Evolutionary conservation across 2,329 filamentous ascomycete species (phyloP), one percentile per base, ranked within the genome.

Genomic region (Xylariaceae sp.): DNA sequence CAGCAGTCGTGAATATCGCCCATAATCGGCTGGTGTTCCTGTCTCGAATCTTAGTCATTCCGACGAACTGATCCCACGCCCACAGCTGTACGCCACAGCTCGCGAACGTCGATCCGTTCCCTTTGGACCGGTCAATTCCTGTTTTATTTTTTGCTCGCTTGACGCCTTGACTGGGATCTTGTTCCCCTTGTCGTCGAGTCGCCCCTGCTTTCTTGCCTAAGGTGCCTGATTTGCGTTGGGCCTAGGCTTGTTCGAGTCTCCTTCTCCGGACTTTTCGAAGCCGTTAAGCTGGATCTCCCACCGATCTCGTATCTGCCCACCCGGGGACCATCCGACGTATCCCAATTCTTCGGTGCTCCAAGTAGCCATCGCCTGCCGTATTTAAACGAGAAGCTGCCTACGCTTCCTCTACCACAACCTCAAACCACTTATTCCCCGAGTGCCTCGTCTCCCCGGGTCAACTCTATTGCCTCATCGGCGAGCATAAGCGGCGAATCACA

Each of bases 201-300:
- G 15, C n/a, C 23, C 10, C 15, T 57, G 47, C 51, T 65, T 54
- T 56, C 55, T 30, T 41, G 47, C 59, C 49, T 51, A 63, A 62
- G 62, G 62, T 62, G 55, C 61, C 7, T 15, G 11, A 30, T 51
- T 51, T 57, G 34, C 56, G 60, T 61, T 65, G 53, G 59, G 56
- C 61, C 57, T 61, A 60, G 65, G 58, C 56, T 59, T 56, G 11
- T 23, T 30, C 52, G 41, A 23, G n/a, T 39, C 23, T 49, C 59
- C 65, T 63, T 61, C 56, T 64, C 60, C 57, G 61, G 66, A 67
- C 71, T 70, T 70, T 68, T 59, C 63, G 79, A 85, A 78, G 88
- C 86, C 89, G 90, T 85, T 88, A 94, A 92, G 82, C 90, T 95
- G 90, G 90, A 92, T 89, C 86, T 92, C 76, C 89, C 90, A 79